These are phyloP conservation scores for Camelina neglecta DNA, from an alignment of 345 rosid species.

Conservation along the genomic window DNA sequence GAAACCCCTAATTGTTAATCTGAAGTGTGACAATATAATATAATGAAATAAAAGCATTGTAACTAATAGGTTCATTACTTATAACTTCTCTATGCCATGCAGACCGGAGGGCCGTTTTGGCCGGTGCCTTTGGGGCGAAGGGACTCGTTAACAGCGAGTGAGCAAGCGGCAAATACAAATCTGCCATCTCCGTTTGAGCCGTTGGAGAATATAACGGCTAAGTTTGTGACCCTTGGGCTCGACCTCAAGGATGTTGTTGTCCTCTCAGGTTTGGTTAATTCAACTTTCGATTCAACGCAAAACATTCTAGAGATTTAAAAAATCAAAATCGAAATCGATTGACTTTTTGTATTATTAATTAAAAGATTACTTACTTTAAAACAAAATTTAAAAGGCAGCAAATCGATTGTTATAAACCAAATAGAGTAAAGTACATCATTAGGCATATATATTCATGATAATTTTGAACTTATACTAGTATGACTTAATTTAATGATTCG, in stretches of 20 bases:
- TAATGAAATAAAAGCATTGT: background rate
- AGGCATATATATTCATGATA: background rate
- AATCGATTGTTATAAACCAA: conserved; percentile 2
- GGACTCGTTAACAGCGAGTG: conserved; percentile 72
- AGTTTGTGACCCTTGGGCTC: conserved; percentile 78
- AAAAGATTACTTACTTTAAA: background rate
- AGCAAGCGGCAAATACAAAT: conserved; percentile 68
- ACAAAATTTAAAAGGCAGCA: background rate
- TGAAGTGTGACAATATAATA: background rate
- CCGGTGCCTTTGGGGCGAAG: conserved; percentile 61
- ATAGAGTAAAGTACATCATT: background rate
- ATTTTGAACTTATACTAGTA: background rate
- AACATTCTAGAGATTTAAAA: background rate
- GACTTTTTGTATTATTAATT: background rate
- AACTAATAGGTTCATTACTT: background rate
- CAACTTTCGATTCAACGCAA: background rate
- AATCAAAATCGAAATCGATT: background rate
- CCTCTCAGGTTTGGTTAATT: conserved; percentile 69
- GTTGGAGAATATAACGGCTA: conserved; percentile 63
- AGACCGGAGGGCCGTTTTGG: conserved; percentile 88
- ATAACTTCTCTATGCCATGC: conserved; percentile 9
- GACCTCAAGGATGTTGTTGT: conserved; percentile 85
- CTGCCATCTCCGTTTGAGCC: conserved; percentile 81
- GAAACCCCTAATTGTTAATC: conserved; percentile 1
- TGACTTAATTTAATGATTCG: background rate